These are phyloP conservation scores for Barnettozyma sucrosica DNA, from an alignment of 805 yeast species.

Conservation along the genomic window DNA sequence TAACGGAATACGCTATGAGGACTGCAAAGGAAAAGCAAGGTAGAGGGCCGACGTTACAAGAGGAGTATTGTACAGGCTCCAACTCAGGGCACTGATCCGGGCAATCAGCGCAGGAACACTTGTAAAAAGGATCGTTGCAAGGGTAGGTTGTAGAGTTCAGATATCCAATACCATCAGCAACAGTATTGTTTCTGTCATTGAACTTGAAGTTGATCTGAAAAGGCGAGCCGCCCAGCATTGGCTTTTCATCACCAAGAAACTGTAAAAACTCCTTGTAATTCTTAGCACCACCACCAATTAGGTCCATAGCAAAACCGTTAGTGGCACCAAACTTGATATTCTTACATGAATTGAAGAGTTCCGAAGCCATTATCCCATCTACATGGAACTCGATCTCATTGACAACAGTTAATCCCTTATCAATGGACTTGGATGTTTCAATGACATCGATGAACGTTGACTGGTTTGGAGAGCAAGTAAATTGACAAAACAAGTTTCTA, in stretches of 20 bases:
- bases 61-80: constrained; percentile 35
- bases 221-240: constrained; percentile 90
- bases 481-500: constrained; percentile 74
- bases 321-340: constrained; percentile 89
- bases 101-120: constrained; percentile 92
- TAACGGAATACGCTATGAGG: constrained; percentile 40
- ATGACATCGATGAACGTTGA: constrained; percentile 67
- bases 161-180: constrained; percentile 15
- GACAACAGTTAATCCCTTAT: constrained; percentile 51
- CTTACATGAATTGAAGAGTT: constrained; percentile 78
- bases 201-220: constrained; percentile 81
- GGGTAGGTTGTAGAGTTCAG: constrained; percentile 18
- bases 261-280: constrained; percentile 68
- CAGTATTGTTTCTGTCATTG: constrained; percentile 29
- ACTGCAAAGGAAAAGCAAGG: constrained; percentile 73
- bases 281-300: constrained; percentile 95
- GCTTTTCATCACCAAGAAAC: constrained; percentile 92
- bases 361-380: constrained; percentile 51
- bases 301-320: constrained; percentile 93
- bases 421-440: constrained; percentile 39
- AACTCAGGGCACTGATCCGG: constrained; percentile 70
- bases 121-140: constrained; percentile 61
- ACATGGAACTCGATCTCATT: constrained; percentile 64
- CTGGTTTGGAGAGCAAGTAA: constrained; percentile 88
- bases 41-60: constrained; percentile 53